phyloP scores from a whole-genome alignment of 176 grass and related monocot species.

The Aegilops longissima region DNA sequence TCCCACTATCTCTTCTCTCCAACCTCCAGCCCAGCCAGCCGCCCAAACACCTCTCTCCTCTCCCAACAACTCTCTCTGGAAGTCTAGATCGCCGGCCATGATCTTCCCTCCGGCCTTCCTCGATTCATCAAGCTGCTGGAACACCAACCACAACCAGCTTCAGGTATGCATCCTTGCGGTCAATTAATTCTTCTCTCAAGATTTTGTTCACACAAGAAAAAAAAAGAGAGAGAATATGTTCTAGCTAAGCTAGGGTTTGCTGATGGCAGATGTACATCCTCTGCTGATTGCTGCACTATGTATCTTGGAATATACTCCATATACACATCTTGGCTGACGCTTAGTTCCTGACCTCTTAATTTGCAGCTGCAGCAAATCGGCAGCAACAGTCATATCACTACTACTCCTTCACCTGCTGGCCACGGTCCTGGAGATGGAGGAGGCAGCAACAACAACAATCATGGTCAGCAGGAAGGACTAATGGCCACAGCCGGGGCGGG shows the following conservation, averaged over 20 bases:
- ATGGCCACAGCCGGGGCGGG: background rate
- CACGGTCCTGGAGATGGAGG: background rate
- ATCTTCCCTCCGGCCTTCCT: constrained; percentile 45
- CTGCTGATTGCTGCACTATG: background rate
- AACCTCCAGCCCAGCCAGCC: constrained; percentile 5
- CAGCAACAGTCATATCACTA: background rate
- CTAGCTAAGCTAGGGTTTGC: constrained; percentile 6
- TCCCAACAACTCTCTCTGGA: background rate
- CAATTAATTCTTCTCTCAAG: background rate
- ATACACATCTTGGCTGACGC: background rate
- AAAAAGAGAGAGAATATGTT: background rate
- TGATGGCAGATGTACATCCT: background rate
- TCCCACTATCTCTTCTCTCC: constrained; percentile 48
- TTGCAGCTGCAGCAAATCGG: constrained; percentile 30
- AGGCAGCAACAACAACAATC: background rate
- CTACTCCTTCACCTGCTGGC: background rate
- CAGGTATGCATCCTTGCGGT: constrained; percentile 17
- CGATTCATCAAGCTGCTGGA: constrained; percentile 53
- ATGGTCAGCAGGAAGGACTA: background rate
- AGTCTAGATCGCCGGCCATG: constrained; percentile 38
- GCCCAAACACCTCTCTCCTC: constrained; percentile 4
- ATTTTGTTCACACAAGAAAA: constrained; percentile 4
- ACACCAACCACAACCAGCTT: constrained; percentile 44
- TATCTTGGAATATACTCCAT: constrained; percentile 17
- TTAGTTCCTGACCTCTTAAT: background rate